Base-by-base conservation (phyloP, 2,329 filamentous ascomycete species). In the Cladophialophora bantiana region DNA sequence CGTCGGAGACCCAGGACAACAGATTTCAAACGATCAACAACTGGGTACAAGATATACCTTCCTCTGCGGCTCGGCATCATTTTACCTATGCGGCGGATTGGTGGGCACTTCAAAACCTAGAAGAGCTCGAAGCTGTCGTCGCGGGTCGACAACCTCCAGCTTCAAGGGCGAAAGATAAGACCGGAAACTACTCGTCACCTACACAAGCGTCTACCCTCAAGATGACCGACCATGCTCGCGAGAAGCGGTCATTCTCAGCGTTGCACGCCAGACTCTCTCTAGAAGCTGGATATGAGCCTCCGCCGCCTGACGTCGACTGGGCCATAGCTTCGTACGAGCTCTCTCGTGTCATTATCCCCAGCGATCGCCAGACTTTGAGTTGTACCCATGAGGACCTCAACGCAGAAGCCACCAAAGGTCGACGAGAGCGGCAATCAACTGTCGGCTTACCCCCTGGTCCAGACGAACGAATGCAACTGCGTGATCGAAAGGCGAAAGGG, bases 161-260 rank as follows among this genome's bases (percentile, higher is more conserved):
- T 7, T 79, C 80, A 7, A 85, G 80, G 73, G 89, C 87, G 13
- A 86, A 88, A 67, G 82, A 84, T 13, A 85, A 85, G 26, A 75
- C 82, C 7, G 89, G 91, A 1, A 94, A 91, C 1, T 97, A 94
- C 78, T 93, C 88, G 2, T 92, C 93, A 1, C 92, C 94, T 0
- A 98, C 94, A 0, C 91, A 94, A 68, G 91, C 94, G 0, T 98
- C 93, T 50, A 88, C 89, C 1, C 92, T 93, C 31, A 96, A 92
- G 78, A 89, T 92, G 10, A 84, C 91, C 0, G 86, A 90, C 54
- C 86, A 89, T 1, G 81, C 88, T 7, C 90, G 88, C 69, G 71
- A 72, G 42, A 65, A 69, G 26, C 66, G 62, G 7, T 74, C 72
- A 2, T 64, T 73, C 15, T 68, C 69, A 13, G 61, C 70, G 12